Percentiles rank a stretch among this genome's conserved stretches.
Evolutionary conservation across 2,329 filamentous ascomycete species (phyloP).

Genomic region (Fusarium annulatum): DNA sequence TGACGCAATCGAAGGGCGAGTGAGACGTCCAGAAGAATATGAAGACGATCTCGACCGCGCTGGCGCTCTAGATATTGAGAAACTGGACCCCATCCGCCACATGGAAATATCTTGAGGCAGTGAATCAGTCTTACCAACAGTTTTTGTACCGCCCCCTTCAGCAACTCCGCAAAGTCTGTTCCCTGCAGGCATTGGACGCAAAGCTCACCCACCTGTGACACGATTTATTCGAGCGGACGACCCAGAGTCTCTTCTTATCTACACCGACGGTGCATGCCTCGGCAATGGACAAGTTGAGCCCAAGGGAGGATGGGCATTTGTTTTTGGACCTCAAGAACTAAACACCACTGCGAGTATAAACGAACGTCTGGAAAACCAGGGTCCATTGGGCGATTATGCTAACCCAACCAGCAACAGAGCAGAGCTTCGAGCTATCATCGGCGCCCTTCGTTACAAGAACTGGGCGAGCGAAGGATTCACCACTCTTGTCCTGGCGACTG

Average conservation of each 20-base stretch:
- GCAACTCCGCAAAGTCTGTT: neutral
- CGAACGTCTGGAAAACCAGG: constrained; percentile 55
- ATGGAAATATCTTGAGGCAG: neutral
- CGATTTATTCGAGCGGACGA: constrained; percentile 24
- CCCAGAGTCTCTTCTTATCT: constrained; percentile 50
- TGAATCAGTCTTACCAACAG: constrained; percentile 25
- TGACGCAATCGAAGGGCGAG: neutral
- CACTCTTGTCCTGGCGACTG: constrained; percentile 54
- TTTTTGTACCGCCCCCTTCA: constrained; percentile 18
- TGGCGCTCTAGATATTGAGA: neutral
- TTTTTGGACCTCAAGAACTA: constrained; percentile 26
- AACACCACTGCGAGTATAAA: neutral
- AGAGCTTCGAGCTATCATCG: constrained; percentile 22
- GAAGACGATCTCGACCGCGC: neutral
- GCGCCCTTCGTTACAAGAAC: constrained; percentile 7
- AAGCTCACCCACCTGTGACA: neutral
- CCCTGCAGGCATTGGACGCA: neutral
- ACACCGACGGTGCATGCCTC: constrained; percentile 58
- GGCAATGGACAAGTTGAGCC: constrained; percentile 53
- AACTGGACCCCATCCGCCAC: neutral
- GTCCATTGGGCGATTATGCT: constrained; percentile 52
- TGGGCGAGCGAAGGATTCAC: constrained; percentile 43
- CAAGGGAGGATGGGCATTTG: constrained; percentile 55
- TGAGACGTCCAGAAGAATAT: neutral
- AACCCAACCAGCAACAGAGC: constrained; percentile 58